A percentile compares a stretch with the other conserved stretches of the same genome.
phyloP scores from a whole-genome alignment of 768 basidiomycete species.

The Hirschioporus abietinus region DNA sequence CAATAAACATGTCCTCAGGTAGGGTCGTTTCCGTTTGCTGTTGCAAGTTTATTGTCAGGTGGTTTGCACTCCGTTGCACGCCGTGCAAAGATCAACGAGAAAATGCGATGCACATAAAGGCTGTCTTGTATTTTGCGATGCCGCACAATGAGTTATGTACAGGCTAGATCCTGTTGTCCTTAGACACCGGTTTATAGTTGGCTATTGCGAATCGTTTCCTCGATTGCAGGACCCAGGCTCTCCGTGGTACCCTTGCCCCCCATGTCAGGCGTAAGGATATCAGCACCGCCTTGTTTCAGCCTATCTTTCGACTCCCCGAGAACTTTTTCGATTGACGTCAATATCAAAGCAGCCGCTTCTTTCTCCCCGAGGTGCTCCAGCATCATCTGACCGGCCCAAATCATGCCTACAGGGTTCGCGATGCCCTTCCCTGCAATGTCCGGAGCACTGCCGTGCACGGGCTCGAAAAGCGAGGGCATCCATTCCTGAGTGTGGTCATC shows the following conservation, averaged over 20 bases:
- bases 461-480: conserved; percentile 47
- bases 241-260: conserved; percentile 2
- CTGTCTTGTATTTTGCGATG: too few species aligned
- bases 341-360: conserved; percentile 30
- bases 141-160: too few species aligned
- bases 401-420: conserved; percentile 51
- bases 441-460: conserved; percentile 53
- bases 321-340: background rate
- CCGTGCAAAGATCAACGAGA: too few species aligned
- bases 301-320: conserved; percentile 1
- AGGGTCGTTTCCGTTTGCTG: too few species aligned
- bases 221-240: background rate
- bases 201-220: background rate
- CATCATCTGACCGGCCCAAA: conserved; percentile 53
- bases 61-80: too few species aligned
- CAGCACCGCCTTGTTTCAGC: background rate
- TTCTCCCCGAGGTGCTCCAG: conserved; percentile 37
- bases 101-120: too few species aligned
- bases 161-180: too few species aligned
- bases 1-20: too few species aligned
- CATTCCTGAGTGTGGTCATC: conserved; percentile 4
- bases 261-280: conserved; percentile 1
- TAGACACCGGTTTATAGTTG: background rate
- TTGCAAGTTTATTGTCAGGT: too few species aligned
- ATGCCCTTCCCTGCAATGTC: conserved; percentile 51